Evolutionary conservation across 306 rosid genomes (phyloP).

Genomic region (Prunus armeniaca): DNA sequence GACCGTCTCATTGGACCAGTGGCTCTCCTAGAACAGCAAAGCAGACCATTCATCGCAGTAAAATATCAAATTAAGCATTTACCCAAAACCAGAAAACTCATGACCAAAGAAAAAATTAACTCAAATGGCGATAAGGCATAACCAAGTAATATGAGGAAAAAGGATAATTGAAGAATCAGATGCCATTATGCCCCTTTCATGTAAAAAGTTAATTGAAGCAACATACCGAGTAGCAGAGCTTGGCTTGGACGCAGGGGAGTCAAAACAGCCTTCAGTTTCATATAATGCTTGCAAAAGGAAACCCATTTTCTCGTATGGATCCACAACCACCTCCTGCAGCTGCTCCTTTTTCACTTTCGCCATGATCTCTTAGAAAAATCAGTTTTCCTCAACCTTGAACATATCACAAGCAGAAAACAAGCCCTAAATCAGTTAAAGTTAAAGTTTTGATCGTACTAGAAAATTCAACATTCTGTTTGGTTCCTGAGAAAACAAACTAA

Average conservation of each 20-base stretch:
- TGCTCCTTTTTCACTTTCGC: slow-evolving; percentile 16
- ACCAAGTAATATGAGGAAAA: not conserved
- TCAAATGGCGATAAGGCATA: not conserved
- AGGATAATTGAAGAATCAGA: not conserved
- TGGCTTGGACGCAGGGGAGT: slow-evolving; percentile 22
- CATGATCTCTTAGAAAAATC: slow-evolving; percentile 20
- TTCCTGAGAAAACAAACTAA: not conserved
- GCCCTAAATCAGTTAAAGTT: not conserved
- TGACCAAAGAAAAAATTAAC: not conserved
- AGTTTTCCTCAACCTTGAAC: not conserved
- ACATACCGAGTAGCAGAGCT: slow-evolving; percentile 31
- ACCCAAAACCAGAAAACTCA: not conserved
- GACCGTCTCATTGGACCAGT: slow-evolving; percentile 39
- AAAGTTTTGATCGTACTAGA: no score
- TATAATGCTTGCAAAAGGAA: not conserved
- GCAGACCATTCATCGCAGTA: no score
- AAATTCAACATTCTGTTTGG: not conserved
- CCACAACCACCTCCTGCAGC: slow-evolving; percentile 16
- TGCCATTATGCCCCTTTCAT: not conserved
- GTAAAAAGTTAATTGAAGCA: not conserved
- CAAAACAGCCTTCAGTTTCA: slow-evolving; percentile 8
- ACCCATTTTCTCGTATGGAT: slow-evolving; percentile 21
- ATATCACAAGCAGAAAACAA: slow-evolving; percentile 1
- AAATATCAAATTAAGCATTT: not conserved
- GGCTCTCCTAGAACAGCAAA: slow-evolving; percentile 27